These are phyloP conservation scores for Scytalidium sp. DNA, from an alignment of 2,329 filamentous ascomycete species.

Conservation along the genomic window DNA sequence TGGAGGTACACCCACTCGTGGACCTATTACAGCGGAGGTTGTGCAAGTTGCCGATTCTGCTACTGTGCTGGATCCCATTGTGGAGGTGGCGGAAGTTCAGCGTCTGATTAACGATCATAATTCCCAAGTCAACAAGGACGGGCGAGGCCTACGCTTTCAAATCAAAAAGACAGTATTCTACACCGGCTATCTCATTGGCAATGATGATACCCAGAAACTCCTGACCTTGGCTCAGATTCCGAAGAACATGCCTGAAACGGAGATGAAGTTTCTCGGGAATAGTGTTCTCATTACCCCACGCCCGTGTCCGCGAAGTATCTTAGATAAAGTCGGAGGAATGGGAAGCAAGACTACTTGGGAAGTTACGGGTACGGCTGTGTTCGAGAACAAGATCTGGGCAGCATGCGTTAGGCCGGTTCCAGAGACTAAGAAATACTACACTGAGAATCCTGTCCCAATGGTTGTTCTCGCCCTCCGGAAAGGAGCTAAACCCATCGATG, in stretches of 20 bases:
- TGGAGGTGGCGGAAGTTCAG: constrained; percentile 81
- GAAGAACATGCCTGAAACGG: constrained; percentile 57
- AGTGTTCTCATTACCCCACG: constrained; percentile 87
- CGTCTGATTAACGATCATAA: constrained; percentile 90
- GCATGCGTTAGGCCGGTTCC: constrained; percentile 73
- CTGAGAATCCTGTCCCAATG: constrained; percentile 73
- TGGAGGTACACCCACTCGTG: constrained; percentile 52
- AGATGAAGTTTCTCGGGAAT: constrained; percentile 81
- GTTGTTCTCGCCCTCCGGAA: constrained; percentile 81
- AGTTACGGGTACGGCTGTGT: constrained; percentile 71
- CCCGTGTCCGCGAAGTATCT: constrained; percentile 66
- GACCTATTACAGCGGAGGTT: constrained; percentile 73
- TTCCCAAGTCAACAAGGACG: constrained; percentile 43
- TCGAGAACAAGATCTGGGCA: constrained; percentile 85
- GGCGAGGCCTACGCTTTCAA: constrained; percentile 47
- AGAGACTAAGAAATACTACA: constrained; percentile 65
- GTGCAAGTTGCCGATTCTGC: constrained; percentile 79
- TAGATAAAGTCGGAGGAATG: constrained; percentile 84
- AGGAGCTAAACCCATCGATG: constrained; percentile 74
- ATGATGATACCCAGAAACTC: constrained; percentile 69
- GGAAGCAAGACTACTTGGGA: constrained; percentile 82
- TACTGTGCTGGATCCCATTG: constrained; percentile 70
- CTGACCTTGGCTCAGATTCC: constrained; percentile 67
- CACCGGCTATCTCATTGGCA: constrained; percentile 82
- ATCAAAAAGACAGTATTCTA: constrained; percentile 90